These are phyloP conservation scores for Pyrrhoderma lamaoense DNA, from an alignment of 1,284 basidiomycete species.

Conservation along the genomic window DNA sequence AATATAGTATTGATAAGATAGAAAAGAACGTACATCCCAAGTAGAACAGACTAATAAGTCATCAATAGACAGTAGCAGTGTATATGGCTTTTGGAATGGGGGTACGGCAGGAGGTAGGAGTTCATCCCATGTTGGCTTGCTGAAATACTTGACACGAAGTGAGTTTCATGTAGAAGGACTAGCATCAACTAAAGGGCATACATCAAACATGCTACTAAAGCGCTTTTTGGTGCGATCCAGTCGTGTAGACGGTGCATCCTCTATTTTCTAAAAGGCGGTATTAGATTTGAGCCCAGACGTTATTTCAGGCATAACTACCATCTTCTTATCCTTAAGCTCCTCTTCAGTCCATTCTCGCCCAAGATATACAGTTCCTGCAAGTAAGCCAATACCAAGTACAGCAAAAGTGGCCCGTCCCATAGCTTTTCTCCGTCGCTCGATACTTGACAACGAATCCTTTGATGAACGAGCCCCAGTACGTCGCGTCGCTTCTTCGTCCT, in stretches of 20 bases:
- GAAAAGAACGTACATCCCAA: constrained; percentile 75
- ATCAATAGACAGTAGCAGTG: constrained; percentile 86
- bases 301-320: constrained; percentile 32
- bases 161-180: not conserved
- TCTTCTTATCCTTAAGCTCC: constrained; percentile 44
- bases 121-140: constrained; percentile 88
- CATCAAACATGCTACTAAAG: constrained; percentile 56
- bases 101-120: constrained; percentile 84
- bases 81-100: constrained; percentile 87
- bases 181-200: constrained; percentile 29
- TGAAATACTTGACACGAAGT: constrained; percentile 61
- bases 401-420: constrained; percentile 44
- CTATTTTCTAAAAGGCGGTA: constrained; percentile 35
- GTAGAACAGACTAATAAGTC: constrained; percentile 87
- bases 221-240: constrained; percentile 56
- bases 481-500: constrained; percentile 27
- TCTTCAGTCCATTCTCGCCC: constrained; percentile 57
- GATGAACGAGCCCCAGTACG: constrained; percentile 68
- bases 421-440: constrained; percentile 57
- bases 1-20: not conserved
- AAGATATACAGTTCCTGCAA: constrained; percentile 48
- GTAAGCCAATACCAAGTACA: constrained; percentile 41
- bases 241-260: constrained; percentile 49
- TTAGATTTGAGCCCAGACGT: not conserved
- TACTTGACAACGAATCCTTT: constrained; percentile 62